Percentiles rank a stretch among this genome's conserved stretches.
phyloP scores from a whole-genome alignment of 1,284 basidiomycete genomes.

The Bondarzewia mesenterica region DNA sequence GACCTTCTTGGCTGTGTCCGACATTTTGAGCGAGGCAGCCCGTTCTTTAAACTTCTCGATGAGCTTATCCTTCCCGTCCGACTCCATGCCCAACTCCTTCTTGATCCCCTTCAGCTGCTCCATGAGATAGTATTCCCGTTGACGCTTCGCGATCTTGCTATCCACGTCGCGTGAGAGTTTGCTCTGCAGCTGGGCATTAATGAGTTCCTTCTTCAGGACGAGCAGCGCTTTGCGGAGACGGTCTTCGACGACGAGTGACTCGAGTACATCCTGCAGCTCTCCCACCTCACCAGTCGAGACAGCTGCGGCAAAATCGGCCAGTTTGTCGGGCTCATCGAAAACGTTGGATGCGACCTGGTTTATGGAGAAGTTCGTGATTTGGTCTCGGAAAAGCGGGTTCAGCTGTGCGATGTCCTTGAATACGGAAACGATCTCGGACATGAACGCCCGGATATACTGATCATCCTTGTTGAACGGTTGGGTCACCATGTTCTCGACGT shows the following conservation, averaged over 20 bases:
- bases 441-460: slow-evolving; percentile 92
- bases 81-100: slow-evolving; percentile 96
- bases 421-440: slow-evolving; percentile 93
- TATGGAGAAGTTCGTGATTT: slow-evolving; percentile 95
- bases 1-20: slow-evolving; percentile 85
- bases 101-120: slow-evolving; percentile 99
- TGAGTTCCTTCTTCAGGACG: slow-evolving; percentile 96
- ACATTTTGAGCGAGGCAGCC: slow-evolving; percentile 85
- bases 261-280: slow-evolving; percentile 92
- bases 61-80: slow-evolving; percentile 95
- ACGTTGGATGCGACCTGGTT: slow-evolving; percentile 95
- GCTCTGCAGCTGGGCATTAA: slow-evolving; percentile 93
- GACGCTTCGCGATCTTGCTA: slow-evolving; percentile 93
- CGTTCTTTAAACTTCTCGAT: slow-evolving; percentile 96
- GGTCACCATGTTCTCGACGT: slow-evolving; percentile 78
- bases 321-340: slow-evolving; percentile 97
- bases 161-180: slow-evolving; percentile 96
- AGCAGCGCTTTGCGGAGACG: slow-evolving; percentile 85
- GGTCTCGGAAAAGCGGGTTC: slow-evolving; percentile 96
- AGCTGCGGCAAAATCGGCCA: slow-evolving; percentile 97
- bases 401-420: slow-evolving; percentile 99
- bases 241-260: slow-evolving; percentile 83
- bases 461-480: slow-evolving; percentile 89
- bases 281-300: slow-evolving; percentile 87
- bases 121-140: slow-evolving; percentile 97